These are phyloP conservation scores for Scenedesmus sp. DNA, from an alignment of 163 green algal genomes.

Conservation along the genomic window DNA sequence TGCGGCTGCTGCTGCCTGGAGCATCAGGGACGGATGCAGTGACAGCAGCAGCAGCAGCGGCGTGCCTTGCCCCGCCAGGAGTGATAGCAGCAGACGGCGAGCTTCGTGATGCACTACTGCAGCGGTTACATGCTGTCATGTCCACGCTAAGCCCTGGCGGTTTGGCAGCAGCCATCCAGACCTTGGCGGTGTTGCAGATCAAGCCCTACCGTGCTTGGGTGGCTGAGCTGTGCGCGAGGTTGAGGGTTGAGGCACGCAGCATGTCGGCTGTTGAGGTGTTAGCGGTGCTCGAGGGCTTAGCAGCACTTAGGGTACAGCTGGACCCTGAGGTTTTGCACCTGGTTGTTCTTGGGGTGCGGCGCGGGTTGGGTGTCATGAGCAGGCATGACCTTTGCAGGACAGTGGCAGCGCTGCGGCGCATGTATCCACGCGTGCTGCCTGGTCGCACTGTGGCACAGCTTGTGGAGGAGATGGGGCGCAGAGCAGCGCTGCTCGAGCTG, in stretches of 20 bases:
- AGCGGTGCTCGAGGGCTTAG: not conserved
- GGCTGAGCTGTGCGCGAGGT: slow-evolving; percentile 11
- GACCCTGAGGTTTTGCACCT: slow-evolving; percentile 8
- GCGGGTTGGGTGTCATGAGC: not conserved
- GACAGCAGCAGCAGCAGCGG: not conserved
- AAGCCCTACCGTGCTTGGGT: slow-evolving; percentile 26
- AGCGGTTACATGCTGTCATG: not conserved
- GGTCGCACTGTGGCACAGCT: slow-evolving; percentile 33
- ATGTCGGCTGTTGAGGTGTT: not conserved
- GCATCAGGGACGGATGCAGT: not conserved
- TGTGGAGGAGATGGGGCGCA: slow-evolving; percentile 27
- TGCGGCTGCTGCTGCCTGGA: slow-evolving; percentile 17
- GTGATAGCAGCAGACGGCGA: not conserved
- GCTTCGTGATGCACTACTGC: not conserved
- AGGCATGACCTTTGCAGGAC: not conserved
- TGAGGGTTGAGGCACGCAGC: slow-evolving; percentile 14
- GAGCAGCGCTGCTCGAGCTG: not conserved
- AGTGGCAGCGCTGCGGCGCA: not conserved
- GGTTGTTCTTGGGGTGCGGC: slow-evolving; percentile 13
- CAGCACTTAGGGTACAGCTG: not conserved
- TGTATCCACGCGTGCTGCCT: slow-evolving; percentile 39
- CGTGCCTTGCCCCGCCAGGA: not conserved
- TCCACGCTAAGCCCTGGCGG: not conserved
- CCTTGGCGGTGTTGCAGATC: not conserved
- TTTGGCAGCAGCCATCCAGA: not conserved